phyloP scores from a whole-genome alignment of 1,139 yeast genomes.

The Magnusiomyces suaveolens region DNA sequence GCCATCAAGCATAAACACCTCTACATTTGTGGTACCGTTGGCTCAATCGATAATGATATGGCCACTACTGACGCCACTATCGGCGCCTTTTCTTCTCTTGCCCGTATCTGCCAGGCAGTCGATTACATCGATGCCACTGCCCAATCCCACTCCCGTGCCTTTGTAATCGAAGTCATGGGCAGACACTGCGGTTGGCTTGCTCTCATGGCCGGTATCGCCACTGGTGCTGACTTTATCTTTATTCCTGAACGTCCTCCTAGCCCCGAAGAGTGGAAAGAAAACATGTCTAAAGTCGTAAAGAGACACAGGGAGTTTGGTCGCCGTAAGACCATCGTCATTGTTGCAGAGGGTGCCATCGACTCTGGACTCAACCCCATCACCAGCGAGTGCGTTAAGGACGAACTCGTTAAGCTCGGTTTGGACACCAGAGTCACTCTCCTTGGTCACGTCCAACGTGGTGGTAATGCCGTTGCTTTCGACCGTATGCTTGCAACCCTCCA shows the following conservation, averaged over 20 bases:
- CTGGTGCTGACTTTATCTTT: constrained; percentile 89
- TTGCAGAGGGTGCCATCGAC: constrained; percentile 95
- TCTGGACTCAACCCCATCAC: constrained; percentile 72
- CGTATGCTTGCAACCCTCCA: constrained; percentile 85
- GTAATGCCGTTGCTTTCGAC: constrained; percentile 91
- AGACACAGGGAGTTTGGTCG: constrained; percentile 82
- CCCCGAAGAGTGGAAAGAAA: constrained; percentile 59
- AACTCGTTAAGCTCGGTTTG: constrained; percentile 69
- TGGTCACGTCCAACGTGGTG: constrained; percentile 98
- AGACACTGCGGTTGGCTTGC: constrained; percentile 99
- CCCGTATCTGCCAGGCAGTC: constrained; percentile 84
- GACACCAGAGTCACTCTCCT: constrained; percentile 92
- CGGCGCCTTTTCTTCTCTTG: constrained; percentile 91
- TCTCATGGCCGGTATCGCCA: constrained; percentile 88
- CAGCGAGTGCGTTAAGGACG: constrained; percentile 68
- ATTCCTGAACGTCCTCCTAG: constrained; percentile 85
- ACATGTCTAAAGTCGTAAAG: constrained; percentile 48
- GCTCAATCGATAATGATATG: constrained; percentile 97
- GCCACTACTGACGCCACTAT: constrained; percentile 92
- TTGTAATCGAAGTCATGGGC: constrained; percentile 97
- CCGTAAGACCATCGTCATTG: constrained; percentile 89
- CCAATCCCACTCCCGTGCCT: constrained; percentile 91
- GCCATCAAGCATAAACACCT: constrained; percentile 55
- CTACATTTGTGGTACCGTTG: constrained; percentile 90
- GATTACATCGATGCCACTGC: constrained; percentile 97